Base-by-base conservation (phyloP, 1,284 basidiomycete genomes). In the Sporisorium exsertum region DNA sequence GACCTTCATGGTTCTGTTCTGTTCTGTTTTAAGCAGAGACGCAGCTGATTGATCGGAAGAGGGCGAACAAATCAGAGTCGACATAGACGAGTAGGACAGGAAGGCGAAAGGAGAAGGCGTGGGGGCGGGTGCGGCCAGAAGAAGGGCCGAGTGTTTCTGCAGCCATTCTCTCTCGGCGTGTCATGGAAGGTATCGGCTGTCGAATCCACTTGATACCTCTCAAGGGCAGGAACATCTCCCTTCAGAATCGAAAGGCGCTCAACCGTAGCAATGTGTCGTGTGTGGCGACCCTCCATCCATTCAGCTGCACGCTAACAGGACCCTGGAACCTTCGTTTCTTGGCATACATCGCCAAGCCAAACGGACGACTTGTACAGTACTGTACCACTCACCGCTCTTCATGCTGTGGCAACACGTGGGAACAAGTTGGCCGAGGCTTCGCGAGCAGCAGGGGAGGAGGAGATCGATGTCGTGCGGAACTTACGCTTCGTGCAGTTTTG, bases 401-500 rank as follows among this genome's bases (percentile, higher is more conserved):
- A 1, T 0, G 24, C 29, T 29, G 16, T 15, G 8, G 7, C 26
- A 18, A 10, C 47, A 49, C 47, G 47, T 49, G 47, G 47, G 47
- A 49, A 27, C 26, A 43, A n/a, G 49, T n/a, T 32, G 49, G n/a
- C n/a, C 3, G 7, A 50, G 29, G 8, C n/a, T n/a, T n/a, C n/a
- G n/a, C n/a, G n/a, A n/a, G n/a, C n/a, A n/a, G n/a, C n/a, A n/a
- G n/a, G n/a, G 29, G 47, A 24, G 26, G 43, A 10, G 26, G 27
- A 52, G 20, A n/a, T 43, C 29, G 58, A 60, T 60, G 50, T 60
- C 50, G 58, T 60, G 58, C 33, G 58, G 20, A 40, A 5, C 20
- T n/a, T 7, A n/a, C n/a, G 7, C 10, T 22, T 7, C 7, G 27
- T 49, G 59, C 59, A 47, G 42, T 61, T 61, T 54, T 61, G 22